A percentile compares a stretch with the other conserved stretches of the same genome.
Conservation (phyloP, 177 flowering plant species). For the Telopea speciosissima region DNA sequence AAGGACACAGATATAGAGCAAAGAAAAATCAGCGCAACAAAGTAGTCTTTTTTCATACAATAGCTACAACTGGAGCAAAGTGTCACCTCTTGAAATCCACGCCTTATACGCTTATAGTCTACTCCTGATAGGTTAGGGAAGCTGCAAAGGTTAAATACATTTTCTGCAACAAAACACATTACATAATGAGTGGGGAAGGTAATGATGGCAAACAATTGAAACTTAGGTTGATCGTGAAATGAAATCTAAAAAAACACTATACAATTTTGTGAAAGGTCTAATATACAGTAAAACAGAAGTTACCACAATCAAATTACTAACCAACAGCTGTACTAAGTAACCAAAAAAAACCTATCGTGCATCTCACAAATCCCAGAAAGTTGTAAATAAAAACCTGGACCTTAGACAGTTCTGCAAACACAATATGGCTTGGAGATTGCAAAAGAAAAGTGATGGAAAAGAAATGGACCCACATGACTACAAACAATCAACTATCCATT, state of each 20-base stretch:
- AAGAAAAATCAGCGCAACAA: conserved; percentile 9
- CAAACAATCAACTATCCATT: no score
- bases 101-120: conserved; percentile 57
- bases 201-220: neutral
- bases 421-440: no score
- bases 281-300: no score
- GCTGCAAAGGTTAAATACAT: conserved; percentile 82
- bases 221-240: neutral
- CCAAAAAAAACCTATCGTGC: no score
- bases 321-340: no score
- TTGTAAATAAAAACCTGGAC: no score
- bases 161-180: conserved; percentile 50
- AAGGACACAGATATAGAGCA: conserved; percentile 12
- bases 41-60: conserved; percentile 1
- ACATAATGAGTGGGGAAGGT: neutral
- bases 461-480: no score
- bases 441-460: no score
- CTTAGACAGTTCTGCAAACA: no score
- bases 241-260: no score
- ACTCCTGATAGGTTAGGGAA: conserved; percentile 66
- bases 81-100: conserved; percentile 74
- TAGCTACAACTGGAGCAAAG: conserved; percentile 6
- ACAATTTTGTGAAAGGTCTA: neutral
- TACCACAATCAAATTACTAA: no score
- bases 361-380: no score